phyloP scores from a whole-genome alignment of 1,284 basidiomycete species.

The Melampsora occidentalis region DNA sequence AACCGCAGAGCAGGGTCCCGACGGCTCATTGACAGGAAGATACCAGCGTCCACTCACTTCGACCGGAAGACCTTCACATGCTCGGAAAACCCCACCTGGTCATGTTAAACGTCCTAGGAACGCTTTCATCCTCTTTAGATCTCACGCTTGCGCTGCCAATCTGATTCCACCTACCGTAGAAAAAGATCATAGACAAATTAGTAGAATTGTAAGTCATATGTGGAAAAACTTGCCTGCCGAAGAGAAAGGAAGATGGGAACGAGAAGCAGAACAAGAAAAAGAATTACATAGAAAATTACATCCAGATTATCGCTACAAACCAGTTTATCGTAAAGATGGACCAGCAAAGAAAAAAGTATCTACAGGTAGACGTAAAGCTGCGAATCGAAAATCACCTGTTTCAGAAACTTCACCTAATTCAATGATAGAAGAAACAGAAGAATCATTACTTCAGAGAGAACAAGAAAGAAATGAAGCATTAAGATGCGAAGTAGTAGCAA shows the following conservation, averaged over 20 bases:
- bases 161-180: conserved; percentile 41
- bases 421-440: not conserved
- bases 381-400: conserved; percentile 11
- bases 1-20: conserved; percentile 31
- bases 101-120: conserved; percentile 43
- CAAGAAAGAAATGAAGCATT: conserved; percentile 35
- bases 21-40: conserved; percentile 34
- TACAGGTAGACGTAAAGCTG: conserved; percentile 7
- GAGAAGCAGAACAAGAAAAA: conserved; percentile 49
- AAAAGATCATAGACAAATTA: conserved; percentile 51
- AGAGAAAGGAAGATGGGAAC: conserved; percentile 50
- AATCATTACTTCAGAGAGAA: conserved; percentile 9
- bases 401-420: conserved; percentile 14
- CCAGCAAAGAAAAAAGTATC: conserved; percentile 42
- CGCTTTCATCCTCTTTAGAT: conserved; percentile 42
- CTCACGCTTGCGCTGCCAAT: conserved; percentile 40
- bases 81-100: conserved; percentile 41
- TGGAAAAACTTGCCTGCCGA: conserved; percentile 49
- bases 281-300: conserved; percentile 48
- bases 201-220: conserved; percentile 50
- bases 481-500: conserved; percentile 38
- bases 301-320: conserved; percentile 51
- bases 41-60: conserved; percentile 42
- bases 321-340: conserved; percentile 46
- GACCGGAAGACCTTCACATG: conserved; percentile 42